Base-by-base conservation (phyloP, 2,329 filamentous ascomycete species). In the Rutstroemia sydowiana region DNA sequence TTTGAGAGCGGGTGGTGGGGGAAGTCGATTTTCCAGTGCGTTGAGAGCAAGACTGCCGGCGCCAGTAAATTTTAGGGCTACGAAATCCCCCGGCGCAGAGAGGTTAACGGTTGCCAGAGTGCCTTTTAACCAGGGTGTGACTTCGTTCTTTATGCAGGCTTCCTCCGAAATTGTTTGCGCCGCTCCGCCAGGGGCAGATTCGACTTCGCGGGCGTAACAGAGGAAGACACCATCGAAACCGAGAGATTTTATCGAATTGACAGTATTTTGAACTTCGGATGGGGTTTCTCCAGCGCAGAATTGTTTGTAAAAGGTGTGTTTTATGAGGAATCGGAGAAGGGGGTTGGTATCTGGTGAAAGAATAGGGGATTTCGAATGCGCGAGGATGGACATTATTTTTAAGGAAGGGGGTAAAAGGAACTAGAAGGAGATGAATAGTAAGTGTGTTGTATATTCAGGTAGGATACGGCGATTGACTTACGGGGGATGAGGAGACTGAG, bases 151-250 rank as follows among this genome's bases (percentile, higher is more conserved):
- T 20, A 81, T 69, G 51, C 70, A 71, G 51, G 74, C 71, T n/a
- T 72, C 68, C 1, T 72, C 73, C 3, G 75, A 69, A n/a, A 71
- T 70, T 45, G 68, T 69, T 0, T 70, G 66, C 3, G 70, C 65
- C 9, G 81, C 67, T 16, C 70, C 67, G 14, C 66, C 65, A 1
- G 71, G 72, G 60, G 82, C 74, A 4, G 72, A 68, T 30, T 75
- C 75, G 1, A 93, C 85, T 68, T 95, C 91, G 57, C 78, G 80
- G 2, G 88, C 89, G 63, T 95, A 95, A 46, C 87, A 84, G 43
- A 95, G 75, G 51, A 95, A 89, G 5, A 95, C 87, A 11, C 90
- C 91, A 21, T 79, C 80, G 65, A 88, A 95, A 1, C 91, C 91
- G 41, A 92, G 81, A 30, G 73, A 68, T 67, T 88, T 87, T 9